A percentile compares a stretch with the other conserved stretches of the same genome.
Conservation (phyloP, 495 filamentous ascomycete species). For the Aspergillus haitiensis region DNA sequence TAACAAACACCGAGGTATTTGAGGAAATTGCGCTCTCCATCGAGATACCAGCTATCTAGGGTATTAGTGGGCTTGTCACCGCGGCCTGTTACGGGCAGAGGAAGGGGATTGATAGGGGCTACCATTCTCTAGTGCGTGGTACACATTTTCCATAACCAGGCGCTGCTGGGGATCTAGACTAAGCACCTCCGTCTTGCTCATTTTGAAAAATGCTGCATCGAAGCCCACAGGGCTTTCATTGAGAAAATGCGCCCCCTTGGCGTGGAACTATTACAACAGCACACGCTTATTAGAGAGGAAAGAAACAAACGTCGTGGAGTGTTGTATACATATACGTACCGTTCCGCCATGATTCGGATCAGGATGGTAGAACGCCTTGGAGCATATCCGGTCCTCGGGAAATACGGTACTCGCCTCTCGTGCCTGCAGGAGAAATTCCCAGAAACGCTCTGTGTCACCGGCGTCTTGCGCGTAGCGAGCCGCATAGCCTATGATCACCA, state of each 20-base stretch:
- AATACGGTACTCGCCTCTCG: neutral
- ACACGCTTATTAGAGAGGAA: neutral
- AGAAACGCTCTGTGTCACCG: neutral
- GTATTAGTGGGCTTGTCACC: no score
- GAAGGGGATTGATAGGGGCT: no score
- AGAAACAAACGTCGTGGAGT: no score
- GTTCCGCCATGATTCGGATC: neutral
- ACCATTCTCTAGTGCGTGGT: conserved; percentile 32
- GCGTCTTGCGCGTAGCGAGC: neutral
- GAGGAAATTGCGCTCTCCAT: conserved; percentile 10
- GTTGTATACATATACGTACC: neutral
- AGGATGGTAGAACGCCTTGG: neutral
- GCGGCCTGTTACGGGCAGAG: no score
- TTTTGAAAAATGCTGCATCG: conserved; percentile 16
- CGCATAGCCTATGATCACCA: neutral
- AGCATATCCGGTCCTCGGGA: neutral
- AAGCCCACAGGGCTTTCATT: neutral
- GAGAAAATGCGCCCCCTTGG: conserved; percentile 8
- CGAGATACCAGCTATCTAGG: conserved; percentile 11
- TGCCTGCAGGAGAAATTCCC: neutral
- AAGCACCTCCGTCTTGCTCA: neutral
- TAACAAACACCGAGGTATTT: conserved; percentile 22
- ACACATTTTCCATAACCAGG: conserved; percentile 27
- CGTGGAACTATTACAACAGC: neutral
- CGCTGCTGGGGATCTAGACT: conserved; percentile 28